A percentile compares a stretch with the other conserved stretches of the same genome.
Conservation (phyloP, 2,329 filamentous ascomycete species). For the Hysterium pulicare region DNA sequence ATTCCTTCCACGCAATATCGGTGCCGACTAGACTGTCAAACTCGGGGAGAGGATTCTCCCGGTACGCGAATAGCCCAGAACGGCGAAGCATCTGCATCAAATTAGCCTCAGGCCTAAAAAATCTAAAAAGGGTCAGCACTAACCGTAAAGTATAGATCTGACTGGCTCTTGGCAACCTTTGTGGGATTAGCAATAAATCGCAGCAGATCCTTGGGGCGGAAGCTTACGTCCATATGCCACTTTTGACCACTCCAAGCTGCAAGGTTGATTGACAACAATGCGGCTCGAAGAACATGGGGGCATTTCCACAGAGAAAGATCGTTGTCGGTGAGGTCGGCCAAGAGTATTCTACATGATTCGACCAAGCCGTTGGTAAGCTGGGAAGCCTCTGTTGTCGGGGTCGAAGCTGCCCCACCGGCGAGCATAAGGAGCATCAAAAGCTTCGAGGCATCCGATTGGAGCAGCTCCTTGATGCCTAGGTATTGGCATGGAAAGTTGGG, state of each 20-base stretch:
- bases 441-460: constrained; percentile 47
- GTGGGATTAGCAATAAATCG: neutral
- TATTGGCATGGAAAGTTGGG: constrained; percentile 48
- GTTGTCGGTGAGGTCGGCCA: constrained; percentile 56
- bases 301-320: constrained; percentile 55
- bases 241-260: constrained; percentile 61
- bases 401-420: constrained; percentile 53
- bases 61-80: constrained; percentile 54
- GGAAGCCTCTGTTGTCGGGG: constrained; percentile 52
- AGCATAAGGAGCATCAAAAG: constrained; percentile 58
- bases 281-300: constrained; percentile 47
- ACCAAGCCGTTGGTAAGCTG: constrained; percentile 54
- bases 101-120: constrained; percentile 4
- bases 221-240: constrained; percentile 54
- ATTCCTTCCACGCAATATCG: constrained; percentile 50
- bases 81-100: constrained; percentile 52
- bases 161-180: constrained; percentile 42
- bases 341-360: constrained; percentile 57
- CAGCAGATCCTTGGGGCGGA: neutral
- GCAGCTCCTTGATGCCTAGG: constrained; percentile 52
- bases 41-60: constrained; percentile 41
- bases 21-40: constrained; percentile 39
- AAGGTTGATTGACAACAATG: constrained; percentile 53
- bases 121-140: constrained; percentile 20
- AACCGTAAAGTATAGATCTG: constrained; percentile 41